Base-by-base conservation (phyloP, 2,329 filamentous ascomycete species). In the Aureobasidium melanogenum region DNA sequence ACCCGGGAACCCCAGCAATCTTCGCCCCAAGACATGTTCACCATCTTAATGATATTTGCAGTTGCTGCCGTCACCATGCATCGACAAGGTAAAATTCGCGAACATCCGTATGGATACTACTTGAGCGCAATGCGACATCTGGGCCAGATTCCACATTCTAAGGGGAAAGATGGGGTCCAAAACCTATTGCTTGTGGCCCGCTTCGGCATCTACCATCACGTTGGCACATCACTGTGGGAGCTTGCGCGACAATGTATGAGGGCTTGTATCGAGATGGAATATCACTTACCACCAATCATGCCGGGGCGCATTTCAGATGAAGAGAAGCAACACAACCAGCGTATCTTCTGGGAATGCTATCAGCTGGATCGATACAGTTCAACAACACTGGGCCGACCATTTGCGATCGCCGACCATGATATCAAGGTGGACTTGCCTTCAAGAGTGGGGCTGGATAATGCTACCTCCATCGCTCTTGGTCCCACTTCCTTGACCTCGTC, bases 331-430 rank as follows among this genome's bases (percentile, higher is more conserved):
- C 68, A 74, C 15, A 69, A 68, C 36, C 70, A 75, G 0, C 67
- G 76, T 1, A 71, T 78, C 0, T 79, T 79, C 63, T 78, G 77
- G 77, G 70, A 76, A 41, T 76, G 73, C 63, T 79, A 78, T 56
- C 69, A 77, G n/a, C 72, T 77, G 15, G 76, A 78, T 61, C 67
- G 76, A 19, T 78, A 79, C 46, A 77, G 73, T 62, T 78, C 76
- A 1, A 72, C 71, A 0, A 75, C 74, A 1, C 66, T 79, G 0
- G 73, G 71, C 36, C 72, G 76, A 1, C 76, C 76, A 0, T 76
- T 76, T 60, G 73, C 76, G 0, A 75, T 79, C 6, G 65, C 70
- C 0, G 77, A 79, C 57, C 62, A 66, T 19, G 73, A 76, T 22
- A 76, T 79, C 28, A 65, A 68, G 2, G 68, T 76, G 8, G 64